These are phyloP conservation scores for Lodderomyces elongisporus DNA, from an alignment of 1,139 yeast genomes.

Conservation along the genomic window DNA sequence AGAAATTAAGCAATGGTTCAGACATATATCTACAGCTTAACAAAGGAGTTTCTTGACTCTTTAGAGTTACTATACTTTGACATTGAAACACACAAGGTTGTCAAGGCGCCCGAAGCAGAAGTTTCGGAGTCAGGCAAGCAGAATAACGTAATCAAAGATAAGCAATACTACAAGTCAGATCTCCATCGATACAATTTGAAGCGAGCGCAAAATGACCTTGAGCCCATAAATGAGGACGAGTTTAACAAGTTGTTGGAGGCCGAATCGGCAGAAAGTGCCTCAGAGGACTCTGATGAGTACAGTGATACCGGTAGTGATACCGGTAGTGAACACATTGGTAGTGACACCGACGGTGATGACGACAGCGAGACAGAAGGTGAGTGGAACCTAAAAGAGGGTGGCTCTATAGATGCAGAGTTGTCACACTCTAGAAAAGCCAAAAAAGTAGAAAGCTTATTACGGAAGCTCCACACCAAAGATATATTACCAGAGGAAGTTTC, in stretches of 20 bases:
- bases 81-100: conserved; percentile 28
- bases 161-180: conserved; percentile 57
- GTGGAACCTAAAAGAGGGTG: too few species aligned
- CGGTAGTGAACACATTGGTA: background rate
- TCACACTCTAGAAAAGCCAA: too few species aligned
- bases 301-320: conserved; percentile 1
- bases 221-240: conserved; percentile 50
- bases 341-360: conserved; percentile 15
- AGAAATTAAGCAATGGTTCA: background rate
- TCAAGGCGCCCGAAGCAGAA: conserved; percentile 8
- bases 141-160: conserved; percentile 12
- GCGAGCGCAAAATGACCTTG: conserved; percentile 43
- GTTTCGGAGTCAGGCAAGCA: conserved; percentile 6
- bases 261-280: conserved; percentile 51
- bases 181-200: conserved; percentile 58
- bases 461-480: conserved; percentile 20
- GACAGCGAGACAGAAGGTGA: conserved; percentile 16
- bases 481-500: conserved; percentile 22
- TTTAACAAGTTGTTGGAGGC: conserved; percentile 54
- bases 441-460: conserved; percentile 31
- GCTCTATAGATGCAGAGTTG: too few species aligned
- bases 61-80: conserved; percentile 57
- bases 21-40: conserved; percentile 48
- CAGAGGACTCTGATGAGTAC: conserved; percentile 48
- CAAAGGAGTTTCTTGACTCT: conserved; percentile 37